These are phyloP conservation scores for Giardia duodenalis DNA, from an alignment of 208 protist genomes.

Conservation along the genomic window DNA sequence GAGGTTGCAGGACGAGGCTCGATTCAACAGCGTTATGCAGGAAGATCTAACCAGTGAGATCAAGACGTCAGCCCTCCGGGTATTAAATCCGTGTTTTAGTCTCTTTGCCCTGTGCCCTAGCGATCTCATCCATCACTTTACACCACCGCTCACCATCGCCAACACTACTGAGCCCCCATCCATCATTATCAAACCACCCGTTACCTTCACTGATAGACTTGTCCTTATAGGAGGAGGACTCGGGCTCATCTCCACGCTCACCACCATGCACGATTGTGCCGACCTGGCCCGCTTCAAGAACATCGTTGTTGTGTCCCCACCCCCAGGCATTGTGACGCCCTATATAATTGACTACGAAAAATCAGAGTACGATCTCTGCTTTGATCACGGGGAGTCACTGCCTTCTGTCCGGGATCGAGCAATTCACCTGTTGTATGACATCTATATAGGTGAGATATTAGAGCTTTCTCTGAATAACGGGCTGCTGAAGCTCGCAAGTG, in stretches of 20 bases:
- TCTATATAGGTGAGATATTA: neutral
- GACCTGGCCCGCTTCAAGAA: conserved; percentile 7
- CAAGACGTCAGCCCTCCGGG: neutral
- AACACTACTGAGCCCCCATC: neutral
- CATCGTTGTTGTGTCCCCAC: neutral
- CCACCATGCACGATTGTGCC: neutral
- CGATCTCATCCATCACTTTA: neutral
- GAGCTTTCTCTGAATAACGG: neutral
- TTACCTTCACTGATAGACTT: conserved; percentile 2
- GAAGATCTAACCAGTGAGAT: neutral
- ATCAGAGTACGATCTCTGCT: neutral
- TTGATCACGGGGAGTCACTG: conserved; percentile 22
- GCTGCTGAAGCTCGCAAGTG: neutral
- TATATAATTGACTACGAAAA: neutral
- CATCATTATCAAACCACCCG: conserved; percentile 11
- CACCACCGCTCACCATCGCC: neutral
- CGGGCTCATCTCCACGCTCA: neutral
- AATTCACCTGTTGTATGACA: neutral
- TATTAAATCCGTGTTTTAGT: neutral
- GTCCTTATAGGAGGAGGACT: neutral
- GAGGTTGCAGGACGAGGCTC: neutral
- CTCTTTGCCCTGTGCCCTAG: neutral
- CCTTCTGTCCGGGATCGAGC: neutral
- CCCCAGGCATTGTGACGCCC: neutral
- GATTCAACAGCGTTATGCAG: neutral